Evolutionary conservation across 1,284 basidiomycete genomes (phyloP).

Genomic region (Taiwanofungus camphoratus): DNA sequence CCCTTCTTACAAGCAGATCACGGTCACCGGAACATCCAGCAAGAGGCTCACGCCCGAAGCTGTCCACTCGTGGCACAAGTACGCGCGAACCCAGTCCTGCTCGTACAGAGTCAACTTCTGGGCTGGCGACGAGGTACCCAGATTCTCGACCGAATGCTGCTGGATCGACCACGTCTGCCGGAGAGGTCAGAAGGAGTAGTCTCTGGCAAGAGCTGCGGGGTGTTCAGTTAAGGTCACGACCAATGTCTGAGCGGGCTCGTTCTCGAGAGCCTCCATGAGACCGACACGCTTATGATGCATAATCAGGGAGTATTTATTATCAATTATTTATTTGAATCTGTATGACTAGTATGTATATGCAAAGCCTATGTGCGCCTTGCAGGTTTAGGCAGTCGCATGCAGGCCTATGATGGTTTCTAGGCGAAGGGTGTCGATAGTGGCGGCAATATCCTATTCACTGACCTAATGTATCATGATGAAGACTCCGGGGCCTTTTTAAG

Average conservation of each 20-base stretch:
- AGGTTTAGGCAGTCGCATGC: no score
- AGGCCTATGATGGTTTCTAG: no score
- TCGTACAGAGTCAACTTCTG: slow-evolving; percentile 30
- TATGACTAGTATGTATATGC: slow-evolving; percentile 4
- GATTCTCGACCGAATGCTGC: slow-evolving; percentile 18
- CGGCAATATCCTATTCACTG: no score
- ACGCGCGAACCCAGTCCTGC: slow-evolving; percentile 29
- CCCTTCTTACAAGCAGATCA: slow-evolving; percentile 28
- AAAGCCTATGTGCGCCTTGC: no score
- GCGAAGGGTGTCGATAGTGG: no score
- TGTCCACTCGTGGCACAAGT: slow-evolving; percentile 23
- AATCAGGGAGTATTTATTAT: background rate
- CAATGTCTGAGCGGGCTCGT: slow-evolving; percentile 36
- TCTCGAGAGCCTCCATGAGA: slow-evolving; percentile 19
- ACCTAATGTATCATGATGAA: no score
- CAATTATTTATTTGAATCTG: slow-evolving; percentile 2
- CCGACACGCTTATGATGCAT: background rate
- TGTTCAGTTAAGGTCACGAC: slow-evolving; percentile 40
- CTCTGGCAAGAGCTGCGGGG: slow-evolving; percentile 58
- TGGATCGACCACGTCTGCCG: slow-evolving; percentile 16
- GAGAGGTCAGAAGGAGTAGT: slow-evolving; percentile 36
- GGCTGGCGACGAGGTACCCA: slow-evolving; percentile 25
- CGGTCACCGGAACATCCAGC: slow-evolving; percentile 31
- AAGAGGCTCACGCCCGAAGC: slow-evolving; percentile 21
- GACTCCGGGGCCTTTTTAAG: no score